Evolutionary conservation across 2,329 filamentous ascomycete species (phyloP), one percentile per base, ranked within the genome.

Genomic region (Orbilia ellipsospora): DNA sequence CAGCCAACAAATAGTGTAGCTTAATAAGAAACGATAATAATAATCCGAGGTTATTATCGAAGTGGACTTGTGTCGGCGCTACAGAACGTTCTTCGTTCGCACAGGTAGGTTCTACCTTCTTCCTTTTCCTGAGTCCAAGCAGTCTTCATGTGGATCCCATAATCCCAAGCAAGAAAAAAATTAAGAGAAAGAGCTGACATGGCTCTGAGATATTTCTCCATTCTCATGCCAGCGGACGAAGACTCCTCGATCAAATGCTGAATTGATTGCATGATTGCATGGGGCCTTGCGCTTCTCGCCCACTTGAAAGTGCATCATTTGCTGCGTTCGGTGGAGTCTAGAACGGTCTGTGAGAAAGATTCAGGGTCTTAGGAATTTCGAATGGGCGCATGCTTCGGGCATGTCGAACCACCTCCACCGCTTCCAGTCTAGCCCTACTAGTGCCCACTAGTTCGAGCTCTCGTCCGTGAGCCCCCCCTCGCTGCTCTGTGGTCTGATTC

Each of bases 301-400:
- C 23, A 52, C 31, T 36, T 36, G 31, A 36, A 31, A 57, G 51
- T 61, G 66, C 48, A 68, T 60, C 55, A 45, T 59, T 45, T 59
- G 55, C 55, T 59, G 55, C 55, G 16, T 59, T 59, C 55, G 44
- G 55, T 15, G 8, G 31, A 31, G 13, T 59, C 55, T 45, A 40
- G 54, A 50, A 56, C 26, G 59, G 54, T 42, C 52, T 60, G 40
- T 23, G 42, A 50, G 26, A 51, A 51, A 57, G 56, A 51, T 42
- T 70, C 66, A 70, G 66, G 66, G 66, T 70, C 66, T 70, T n/a
- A 70, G 51, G 66, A 70, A 70, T 61, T 20, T 45, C 44, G 2
- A 36, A 36, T 36, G 5, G 31, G 5, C 31, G 31, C 31, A 36
- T 69, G 56, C 56, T 69, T 69, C 65, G 65, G 65, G 65, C 36